Base-by-base conservation (phyloP, 2,329 filamentous ascomycete genomes). In the Orbilia quercus region DNA sequence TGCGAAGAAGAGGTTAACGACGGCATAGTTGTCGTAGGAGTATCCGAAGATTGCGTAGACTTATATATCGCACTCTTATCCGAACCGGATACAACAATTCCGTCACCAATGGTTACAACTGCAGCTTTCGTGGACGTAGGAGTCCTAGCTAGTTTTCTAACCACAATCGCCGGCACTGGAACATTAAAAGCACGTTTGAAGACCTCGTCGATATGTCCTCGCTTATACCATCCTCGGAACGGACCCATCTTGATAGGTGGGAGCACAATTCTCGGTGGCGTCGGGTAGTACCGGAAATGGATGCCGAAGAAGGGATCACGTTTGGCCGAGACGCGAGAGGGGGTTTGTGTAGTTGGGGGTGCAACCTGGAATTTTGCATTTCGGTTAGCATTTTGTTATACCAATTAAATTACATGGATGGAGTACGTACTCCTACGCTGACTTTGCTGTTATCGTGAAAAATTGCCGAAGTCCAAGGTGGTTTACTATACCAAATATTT, bases 241-340 rank as follows among this genome's bases (percentile, higher is more conserved):
- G 69, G 60, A 2, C 38, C 42, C 9, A 11, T 18, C 12, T 28
- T 48, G 3, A 59, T 45, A 2, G 48, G 31, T 2, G 45, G 44
- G 1, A n/a, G 14, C 0, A 47, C 34, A 4, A 45, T 2, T 28
- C 23, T 53, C 12, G 53, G 14, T 2, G 44, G 34, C 1, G 63
- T 42, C 1, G 11, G 3, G 22, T 63, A 65, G 31, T 64, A 72
- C 1, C 28, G 23, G 16, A 72, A 64, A 20, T 45, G 58, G 7
- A 65, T 59, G 25, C 59, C 59, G 34, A 72, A 72, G 67, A 72
- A 72, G 2, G 67, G 67, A 2, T 40, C 18, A 2, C 59, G 59
- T 22, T 59, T 47, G 11, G 2, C 11, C 3, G 6, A n/a, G 1
- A 18, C 22, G 4, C 16, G 20, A 20, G 40, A 28, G 31, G 40